Evolutionary conservation across 176 grass and related monocot genomes (phyloP), one percentile per base, ranked within the genome.

Genomic region (Juncus inflexus): DNA sequence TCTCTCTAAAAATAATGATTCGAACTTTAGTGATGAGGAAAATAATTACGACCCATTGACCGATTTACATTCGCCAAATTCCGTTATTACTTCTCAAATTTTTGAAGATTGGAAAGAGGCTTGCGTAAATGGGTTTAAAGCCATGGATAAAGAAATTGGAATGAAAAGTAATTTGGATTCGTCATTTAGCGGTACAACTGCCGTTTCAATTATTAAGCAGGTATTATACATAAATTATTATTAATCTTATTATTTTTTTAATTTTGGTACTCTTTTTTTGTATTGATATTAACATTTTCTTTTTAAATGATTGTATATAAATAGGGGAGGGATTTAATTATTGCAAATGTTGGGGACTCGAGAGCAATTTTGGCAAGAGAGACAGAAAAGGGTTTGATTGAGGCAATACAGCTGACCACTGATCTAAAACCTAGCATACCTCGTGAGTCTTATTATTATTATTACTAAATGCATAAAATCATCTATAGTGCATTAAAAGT

Each of bases 281-380:
- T 53, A 67, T 28, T 28, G 19, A 28, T 28, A 28, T 28, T 28
- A 28, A 28, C 47, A 56, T 52, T 6, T n/a, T 13, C 56, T 58
- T 58, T 2, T 63, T 56, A 47, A 16, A 6, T 67, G 12, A 3
- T 74, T 15, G 64, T 61, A 40, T 28, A 52, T 60, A 28, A 41
- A 49, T 50, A 90, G 78, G 95, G 95, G 0, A 80, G 36, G 42
- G 95, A 99, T 76, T 75, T 99, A 5, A 78, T 99, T 73, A 63
- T 99, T 3, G 89, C 95, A 8, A 99, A 99, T 79, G 52, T 94
- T 42, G 95, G 95, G 10, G 95, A 99, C 59, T 99, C 95, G 1
- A 72, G 95, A 12, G 95, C 95, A 50, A 74, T 99, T 35, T 72
- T 94, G 0, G 95, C 81, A 4, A 81, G 83, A 9, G 63, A 86